A percentile compares a stretch with the other conserved stretches of the same genome.
Conservation (phyloP, 768 basidiomycete species). For the Boletus rubropictus region DNA sequence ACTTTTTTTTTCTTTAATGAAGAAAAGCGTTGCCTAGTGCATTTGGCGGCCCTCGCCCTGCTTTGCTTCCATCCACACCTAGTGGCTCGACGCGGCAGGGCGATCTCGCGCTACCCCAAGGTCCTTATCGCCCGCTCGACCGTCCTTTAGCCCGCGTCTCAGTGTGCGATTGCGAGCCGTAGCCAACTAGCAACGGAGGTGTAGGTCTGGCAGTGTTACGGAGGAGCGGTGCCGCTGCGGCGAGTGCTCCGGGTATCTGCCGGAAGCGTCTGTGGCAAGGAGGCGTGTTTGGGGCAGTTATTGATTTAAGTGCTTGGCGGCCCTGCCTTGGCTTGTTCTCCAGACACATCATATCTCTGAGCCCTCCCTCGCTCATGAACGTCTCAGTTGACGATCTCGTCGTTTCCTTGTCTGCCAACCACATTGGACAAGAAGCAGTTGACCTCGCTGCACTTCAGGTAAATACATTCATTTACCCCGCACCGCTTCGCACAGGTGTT, state of each 20-base stretch:
- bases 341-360: neutral
- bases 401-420: constrained; percentile 40
- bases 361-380: constrained; percentile 33
- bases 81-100: too few species aligned
- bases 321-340: constrained; percentile 12
- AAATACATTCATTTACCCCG: constrained; percentile 12
- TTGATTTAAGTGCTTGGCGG: constrained; percentile 12
- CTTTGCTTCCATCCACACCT: too few species aligned
- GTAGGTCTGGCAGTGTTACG: neutral
- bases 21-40: too few species aligned
- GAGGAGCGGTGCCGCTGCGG: constrained; percentile 1
- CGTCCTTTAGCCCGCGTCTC: neutral
- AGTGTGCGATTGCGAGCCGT: neutral
- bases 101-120: too few species aligned
- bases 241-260: neutral
- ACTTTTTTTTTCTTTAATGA: too few species aligned
- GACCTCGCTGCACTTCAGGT: constrained; percentile 48
- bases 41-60: too few species aligned
- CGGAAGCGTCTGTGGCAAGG: constrained; percentile 10
- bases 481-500: constrained; percentile 10
- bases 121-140: too few species aligned
- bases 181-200: constrained; percentile 8
- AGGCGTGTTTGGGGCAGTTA: constrained; percentile 23
- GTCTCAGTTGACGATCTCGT: constrained; percentile 48
- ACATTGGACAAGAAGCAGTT: constrained; percentile 50